phyloP scores from a whole-genome alignment of 352 stramenopile species.

The Pythium monospermum region DNA sequence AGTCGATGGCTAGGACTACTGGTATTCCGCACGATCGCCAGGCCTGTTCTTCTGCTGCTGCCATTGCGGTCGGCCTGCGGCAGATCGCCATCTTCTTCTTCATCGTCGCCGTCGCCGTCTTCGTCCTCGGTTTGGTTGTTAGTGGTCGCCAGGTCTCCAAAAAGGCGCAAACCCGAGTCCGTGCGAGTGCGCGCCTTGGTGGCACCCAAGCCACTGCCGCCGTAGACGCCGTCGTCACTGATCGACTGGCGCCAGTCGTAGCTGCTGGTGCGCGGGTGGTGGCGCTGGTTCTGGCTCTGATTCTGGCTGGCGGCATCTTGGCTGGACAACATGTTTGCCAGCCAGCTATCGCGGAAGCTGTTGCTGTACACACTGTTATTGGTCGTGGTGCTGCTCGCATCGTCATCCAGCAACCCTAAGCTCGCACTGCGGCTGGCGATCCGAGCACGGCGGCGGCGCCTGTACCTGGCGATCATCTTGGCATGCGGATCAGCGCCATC shows the following conservation, averaged over 20 bases:
- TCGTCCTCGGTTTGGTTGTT: constrained; percentile 20
- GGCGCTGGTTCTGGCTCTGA: too few relatives aligned
- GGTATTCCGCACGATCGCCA: too few relatives aligned
- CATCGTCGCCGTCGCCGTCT: neutral
- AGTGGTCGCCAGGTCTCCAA: constrained; percentile 1
- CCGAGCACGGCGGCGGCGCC: constrained; percentile 11
- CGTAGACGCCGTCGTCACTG: constrained; percentile 14
- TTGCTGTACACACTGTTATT: constrained; percentile 21
- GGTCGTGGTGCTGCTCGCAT: constrained; percentile 18
- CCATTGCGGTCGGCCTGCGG: too few relatives aligned
- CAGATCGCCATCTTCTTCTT: neutral
- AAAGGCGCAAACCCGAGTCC: constrained; percentile 2
- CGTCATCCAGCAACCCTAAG: constrained; percentile 19
- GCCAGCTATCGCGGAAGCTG: constrained; percentile 19
- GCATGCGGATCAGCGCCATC: neutral
- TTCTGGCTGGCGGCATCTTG: too few relatives aligned
- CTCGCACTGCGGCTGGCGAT: constrained; percentile 17
- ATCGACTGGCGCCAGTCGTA: constrained; percentile 13
- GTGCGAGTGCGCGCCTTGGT: constrained; percentile 8
- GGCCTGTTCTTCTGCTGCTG: too few relatives aligned
- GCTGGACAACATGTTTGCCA: too few relatives aligned
- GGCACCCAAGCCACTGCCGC: too few relatives aligned
- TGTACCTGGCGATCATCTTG: neutral
- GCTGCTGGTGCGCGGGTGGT: constrained; percentile 9
- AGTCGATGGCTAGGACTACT: too few relatives aligned